Base-by-base conservation (phyloP, 176 grass and related monocot species). In the Poa pratensis region DNA sequence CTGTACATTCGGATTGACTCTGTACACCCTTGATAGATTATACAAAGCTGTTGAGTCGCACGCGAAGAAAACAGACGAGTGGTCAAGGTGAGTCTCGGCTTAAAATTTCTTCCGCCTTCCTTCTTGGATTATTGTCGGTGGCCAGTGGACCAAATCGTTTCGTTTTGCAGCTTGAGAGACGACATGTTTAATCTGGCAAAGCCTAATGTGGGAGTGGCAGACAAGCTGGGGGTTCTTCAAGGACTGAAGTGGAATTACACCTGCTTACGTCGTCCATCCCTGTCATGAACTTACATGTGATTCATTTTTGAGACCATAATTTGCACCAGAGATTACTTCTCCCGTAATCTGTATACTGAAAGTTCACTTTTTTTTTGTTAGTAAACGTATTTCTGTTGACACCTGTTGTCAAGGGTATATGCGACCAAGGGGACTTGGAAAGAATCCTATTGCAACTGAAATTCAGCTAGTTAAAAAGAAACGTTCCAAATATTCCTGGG, bases 51-150 rank as follows among this genome's bases (percentile, higher is more conserved):
- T 94, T 14, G 96, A 98, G 82, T 58, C 67, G 52, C 91, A 98
- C 37, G 93, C 96, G 13, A 98, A 74, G 74, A 90, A 94, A 84
- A 94, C 96, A 14, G 93, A 86, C n/a, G 93, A 98, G 72, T 98
- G 93, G 96, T 74, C 83, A 86, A 92, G 93, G 96, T 94, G 18
- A 81, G 86, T 78, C 43, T 82, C 45, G 17, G 14, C 34, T 66
- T 40, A 75, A 62, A 77, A 4, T 58, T 69, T 18, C 27, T 32
- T 80, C 59, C 16, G 43, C 63, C 3, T 86, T 43, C 46, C 48
- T 34, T 45, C 0, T 75, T 80, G 19, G 19, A 24, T 58, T 37
- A 64, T 52, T 70, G 34, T 63, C 6, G 24, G 77, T 76, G 16
- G 54, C 20, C 49, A 32, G 73, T 66, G 8, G 57, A 52, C 13